Conservation (phyloP, 2,329 filamentous ascomycete species). For the Talaromyces sp. region DNA sequence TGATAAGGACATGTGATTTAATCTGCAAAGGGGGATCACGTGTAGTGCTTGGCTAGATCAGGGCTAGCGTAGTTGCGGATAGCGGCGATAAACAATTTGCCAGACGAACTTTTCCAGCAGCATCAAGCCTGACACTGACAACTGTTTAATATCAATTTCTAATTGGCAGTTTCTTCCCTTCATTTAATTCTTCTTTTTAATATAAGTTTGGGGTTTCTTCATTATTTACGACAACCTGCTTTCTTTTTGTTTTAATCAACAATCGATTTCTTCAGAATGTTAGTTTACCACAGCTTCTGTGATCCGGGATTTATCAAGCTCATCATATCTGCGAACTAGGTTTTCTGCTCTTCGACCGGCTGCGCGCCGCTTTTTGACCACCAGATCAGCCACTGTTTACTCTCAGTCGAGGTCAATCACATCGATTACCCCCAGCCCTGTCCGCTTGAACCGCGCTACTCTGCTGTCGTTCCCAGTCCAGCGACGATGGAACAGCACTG, state of each 20-base stretch:
- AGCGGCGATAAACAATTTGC: neutral
- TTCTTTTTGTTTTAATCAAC: neutral
- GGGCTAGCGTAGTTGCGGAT: neutral
- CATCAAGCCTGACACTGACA: neutral
- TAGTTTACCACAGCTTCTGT: neutral
- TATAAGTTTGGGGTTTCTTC: neutral
- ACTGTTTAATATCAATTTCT: neutral
- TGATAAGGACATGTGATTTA: neutral
- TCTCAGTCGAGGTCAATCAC: constrained; percentile 39
- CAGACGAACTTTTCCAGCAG: neutral
- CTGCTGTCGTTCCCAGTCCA: constrained; percentile 23
- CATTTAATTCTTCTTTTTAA: neutral
- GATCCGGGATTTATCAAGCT: neutral
- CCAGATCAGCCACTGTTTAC: constrained; percentile 41
- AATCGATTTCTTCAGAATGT: neutral
- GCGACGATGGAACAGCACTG: constrained; percentile 44
- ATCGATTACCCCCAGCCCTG: constrained; percentile 18
- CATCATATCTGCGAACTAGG: constrained; percentile 34
- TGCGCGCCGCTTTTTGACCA: constrained; percentile 51
- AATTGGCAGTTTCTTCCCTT: neutral
- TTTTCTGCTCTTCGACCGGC: constrained; percentile 52
- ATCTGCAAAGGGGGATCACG: neutral
- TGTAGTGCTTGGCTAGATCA: neutral
- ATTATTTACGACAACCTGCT: neutral
- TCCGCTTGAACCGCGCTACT: neutral